Base-by-base conservation (phyloP, 352 stramenopile species). In the Pythium dissotocum region DNA sequence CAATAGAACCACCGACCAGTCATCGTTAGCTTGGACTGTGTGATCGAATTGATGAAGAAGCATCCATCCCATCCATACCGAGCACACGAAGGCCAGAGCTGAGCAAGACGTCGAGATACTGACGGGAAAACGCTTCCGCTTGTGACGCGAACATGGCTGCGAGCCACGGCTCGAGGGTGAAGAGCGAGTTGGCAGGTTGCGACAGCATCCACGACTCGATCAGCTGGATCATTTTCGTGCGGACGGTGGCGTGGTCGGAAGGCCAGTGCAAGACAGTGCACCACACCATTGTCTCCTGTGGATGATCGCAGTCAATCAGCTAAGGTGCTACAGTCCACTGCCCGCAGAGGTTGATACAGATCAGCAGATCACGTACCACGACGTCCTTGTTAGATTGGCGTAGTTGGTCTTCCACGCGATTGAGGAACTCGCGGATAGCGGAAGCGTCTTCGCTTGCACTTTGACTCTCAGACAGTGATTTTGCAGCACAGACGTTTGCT, bases 211-310 rank as follows among this genome's bases (percentile, higher is more conserved):
- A 65, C 2, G 26, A 14, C 2, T 65, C 49, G 4, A 65, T 28
- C 8, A 42, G 21, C 7, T 46, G 18, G 21, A 58, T 13, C 8
- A 64, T 13, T n/a, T 65, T 49, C 7, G 55, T 26, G 1, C 9
- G 40, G 28, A 54, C 48, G 14, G 57, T 33, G 2, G 21, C 35
- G 28, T 4, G 13, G 4, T 59, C 14, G 6, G 40, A 13, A 7
- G 59, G 53, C 59, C 66, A 67, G n/a, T 67, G 35, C 1, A 68
- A 21, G 21, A 68, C 58, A 0, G 35, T 54, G 4, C 52, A 24
- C 66, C 66, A 72, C 6, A 72, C 59, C 28, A 72, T 55, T 0
- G 60, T 51, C 30, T 72, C 66, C 66, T 72, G 35, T 32, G 9
- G 16, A 35, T 54, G 12, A 28, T 30, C 28, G 4, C 28, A 64